Base-by-base conservation (phyloP, 108 stramenopile species). In the Skeletonema potamos region DNA sequence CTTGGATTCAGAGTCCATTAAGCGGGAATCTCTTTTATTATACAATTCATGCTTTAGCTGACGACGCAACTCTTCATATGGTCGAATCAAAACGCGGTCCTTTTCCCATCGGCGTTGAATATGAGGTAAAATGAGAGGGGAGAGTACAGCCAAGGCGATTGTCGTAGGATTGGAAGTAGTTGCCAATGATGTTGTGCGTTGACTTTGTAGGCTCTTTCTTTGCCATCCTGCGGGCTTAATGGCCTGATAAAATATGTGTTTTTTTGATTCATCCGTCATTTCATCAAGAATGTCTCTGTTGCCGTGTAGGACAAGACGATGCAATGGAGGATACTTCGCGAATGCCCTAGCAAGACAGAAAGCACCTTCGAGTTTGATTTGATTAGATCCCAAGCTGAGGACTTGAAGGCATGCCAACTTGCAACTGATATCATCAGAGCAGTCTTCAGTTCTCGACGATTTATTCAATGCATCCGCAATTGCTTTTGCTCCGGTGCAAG, bases 371-470 rank as follows among this genome's bases (percentile, higher is more conserved):
- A 11, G 12, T 59, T 55, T 48, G 28, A 75, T 75, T 15, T 13
- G 44, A 51, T 75, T 75, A 4, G 74, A 75, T 41, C 74, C 74
- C 29, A 75, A 59, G 29, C 74, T 62, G 7, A 75, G 61, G 4
- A 68, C 74, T 55, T 68, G 66, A 18, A 75, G 59, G 22, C 37
- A 51, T 20, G 24, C 62, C 74, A 75, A 18, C 36, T 43, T 60
- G 43, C 59, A 59, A 27, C 12, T 18, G 32, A 26, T 46, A 9
- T 34, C 34, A 61, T 32, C 34, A 59, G 9, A 13, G 2, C 33
- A 9, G 28, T 30, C 12, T 13, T 9, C 4, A 1, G 39, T 17
- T 17, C 4, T 28, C 17, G n/a, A 20, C 8, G 32, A 30, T 28
- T 28, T 10, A 24, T 57, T 18, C 11, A 66, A 29, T 11, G 74